Conservation (phyloP, 1,139 yeast species). For the Diutina pseudorugosa region DNA sequence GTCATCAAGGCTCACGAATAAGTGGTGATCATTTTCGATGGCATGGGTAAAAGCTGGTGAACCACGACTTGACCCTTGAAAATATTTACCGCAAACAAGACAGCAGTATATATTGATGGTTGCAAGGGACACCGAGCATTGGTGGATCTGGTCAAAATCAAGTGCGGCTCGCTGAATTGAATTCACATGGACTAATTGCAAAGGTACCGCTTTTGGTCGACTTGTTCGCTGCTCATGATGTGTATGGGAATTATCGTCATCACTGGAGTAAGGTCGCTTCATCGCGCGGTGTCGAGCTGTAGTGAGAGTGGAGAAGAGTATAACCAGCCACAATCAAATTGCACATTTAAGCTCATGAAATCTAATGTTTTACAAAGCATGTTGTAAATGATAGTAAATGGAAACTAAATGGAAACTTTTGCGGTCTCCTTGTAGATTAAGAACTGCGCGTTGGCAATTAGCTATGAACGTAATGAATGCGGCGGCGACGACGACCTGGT, state of each 20-base stretch:
- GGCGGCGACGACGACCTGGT: background rate
- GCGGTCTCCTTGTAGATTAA: background rate
- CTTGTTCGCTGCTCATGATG: slow-evolving; percentile 5
- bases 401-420: too few species aligned
- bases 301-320: background rate
- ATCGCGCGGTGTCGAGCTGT: background rate
- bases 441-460: background rate
- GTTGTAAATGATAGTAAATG: background rate
- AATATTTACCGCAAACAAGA: slow-evolving; percentile 60
- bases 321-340: too few species aligned
- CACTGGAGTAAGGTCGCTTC: background rate
- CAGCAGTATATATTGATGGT: slow-evolving; percentile 59
- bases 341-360: too few species aligned
- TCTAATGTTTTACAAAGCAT: background rate
- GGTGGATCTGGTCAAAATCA: slow-evolving; percentile 61
- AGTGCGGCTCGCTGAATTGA: slow-evolving; percentile 41
- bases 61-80: slow-evolving; percentile 50
- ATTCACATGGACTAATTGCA: slow-evolving; percentile 22
- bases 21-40: slow-evolving; percentile 48
- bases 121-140: slow-evolving; percentile 53
- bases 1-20: slow-evolving; percentile 43
- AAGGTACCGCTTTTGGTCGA: slow-evolving; percentile 9
- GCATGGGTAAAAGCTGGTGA: slow-evolving; percentile 65
- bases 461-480: background rate
- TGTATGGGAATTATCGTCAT: slow-evolving; percentile 2